Conservation (phyloP, 768 basidiomycete species). For the Tubosaeta brunneosetosa region DNA sequence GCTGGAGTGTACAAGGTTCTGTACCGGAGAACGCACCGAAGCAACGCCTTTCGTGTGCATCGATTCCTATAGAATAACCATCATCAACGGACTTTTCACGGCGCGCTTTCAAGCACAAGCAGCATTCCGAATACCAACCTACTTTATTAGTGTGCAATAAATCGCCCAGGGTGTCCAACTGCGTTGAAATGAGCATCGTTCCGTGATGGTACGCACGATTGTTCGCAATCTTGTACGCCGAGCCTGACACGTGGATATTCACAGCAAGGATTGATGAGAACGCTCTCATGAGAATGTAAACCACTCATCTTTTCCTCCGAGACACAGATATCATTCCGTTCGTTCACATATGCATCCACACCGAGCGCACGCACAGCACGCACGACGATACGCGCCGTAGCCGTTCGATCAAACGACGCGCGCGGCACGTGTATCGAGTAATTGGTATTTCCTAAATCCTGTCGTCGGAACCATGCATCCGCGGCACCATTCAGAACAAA, state of each 20-base stretch:
- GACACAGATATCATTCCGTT: conserved; percentile 88
- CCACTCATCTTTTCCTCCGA: conserved; percentile 81
- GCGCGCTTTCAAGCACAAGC: background rate
- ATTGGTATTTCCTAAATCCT: conserved; percentile 98
- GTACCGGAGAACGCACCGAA: conserved; percentile 90
- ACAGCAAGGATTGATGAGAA: conserved; percentile 1
- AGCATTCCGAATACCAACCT: conserved; percentile 9
- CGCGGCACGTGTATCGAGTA: conserved; percentile 92
- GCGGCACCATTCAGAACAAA: background rate
- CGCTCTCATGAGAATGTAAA: no score
- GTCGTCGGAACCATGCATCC: background rate
- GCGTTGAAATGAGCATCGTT: conserved; percentile 92
- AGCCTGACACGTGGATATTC: conserved; percentile 80
- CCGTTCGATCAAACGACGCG: conserved; percentile 68
- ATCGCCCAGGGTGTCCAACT: conserved; percentile 65
- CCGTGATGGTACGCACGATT: conserved; percentile 95
- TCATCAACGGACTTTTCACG: background rate
- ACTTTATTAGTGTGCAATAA: conserved; percentile 67
- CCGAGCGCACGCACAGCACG: conserved; percentile 74
- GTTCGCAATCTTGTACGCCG: conserved; percentile 93
- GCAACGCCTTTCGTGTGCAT: conserved; percentile 84
- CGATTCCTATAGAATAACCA: conserved; percentile 46
- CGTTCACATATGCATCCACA: conserved; percentile 76
- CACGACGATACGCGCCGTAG: conserved; percentile 72
- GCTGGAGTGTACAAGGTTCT: conserved; percentile 64